Evolutionary conservation across 1,139 yeast genomes (phyloP).

Genomic region (Magnusiomyces fungicola): DNA sequence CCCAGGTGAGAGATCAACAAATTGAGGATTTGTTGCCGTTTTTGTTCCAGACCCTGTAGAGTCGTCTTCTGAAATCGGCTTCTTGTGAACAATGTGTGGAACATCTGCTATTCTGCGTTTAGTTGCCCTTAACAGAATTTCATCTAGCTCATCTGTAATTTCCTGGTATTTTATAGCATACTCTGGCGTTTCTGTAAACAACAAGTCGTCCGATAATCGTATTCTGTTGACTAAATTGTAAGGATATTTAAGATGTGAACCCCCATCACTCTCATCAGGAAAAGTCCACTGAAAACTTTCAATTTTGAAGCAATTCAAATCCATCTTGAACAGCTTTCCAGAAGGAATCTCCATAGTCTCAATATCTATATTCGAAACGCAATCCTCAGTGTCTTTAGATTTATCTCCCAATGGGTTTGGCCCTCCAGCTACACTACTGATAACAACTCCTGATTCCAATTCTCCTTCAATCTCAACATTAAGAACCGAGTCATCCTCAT

Average conservation of each 20-base stretch:
- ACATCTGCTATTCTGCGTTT: slow-evolving; percentile 49
- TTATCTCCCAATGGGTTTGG: too few species aligned
- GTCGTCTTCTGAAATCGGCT: not conserved
- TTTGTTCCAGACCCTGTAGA: not conserved
- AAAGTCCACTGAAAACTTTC: not conserved
- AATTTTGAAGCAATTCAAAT: slow-evolving; percentile 5
- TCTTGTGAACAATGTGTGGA: slow-evolving; percentile 13
- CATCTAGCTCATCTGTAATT: slow-evolving; percentile 17
- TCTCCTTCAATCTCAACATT: not conserved
- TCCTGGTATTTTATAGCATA: not conserved
- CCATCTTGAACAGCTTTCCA: slow-evolving; percentile 23
- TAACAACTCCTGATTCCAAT: not conserved
- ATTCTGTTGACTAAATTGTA: slow-evolving; percentile 4
- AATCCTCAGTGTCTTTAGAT: slow-evolving; percentile 21
- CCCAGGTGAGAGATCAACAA: too few species aligned
- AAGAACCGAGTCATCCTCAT: not conserved
- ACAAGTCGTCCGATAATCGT: not conserved
- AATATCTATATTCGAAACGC: not conserved
- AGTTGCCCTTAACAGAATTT: slow-evolving; percentile 35
- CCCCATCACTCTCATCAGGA: not conserved
- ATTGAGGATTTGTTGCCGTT: not conserved
- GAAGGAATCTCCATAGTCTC: slow-evolving; percentile 29
- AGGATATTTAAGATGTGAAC: slow-evolving; percentile 3
- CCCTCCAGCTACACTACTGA: not conserved
- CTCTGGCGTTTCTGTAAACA: not conserved